Percentiles rank a stretch among this genome's conserved stretches.
These are phyloP conservation scores for Lecanicillium sp. DNA, from an alignment of 2,329 filamentous ascomycete genomes.

Conservation along the genomic window DNA sequence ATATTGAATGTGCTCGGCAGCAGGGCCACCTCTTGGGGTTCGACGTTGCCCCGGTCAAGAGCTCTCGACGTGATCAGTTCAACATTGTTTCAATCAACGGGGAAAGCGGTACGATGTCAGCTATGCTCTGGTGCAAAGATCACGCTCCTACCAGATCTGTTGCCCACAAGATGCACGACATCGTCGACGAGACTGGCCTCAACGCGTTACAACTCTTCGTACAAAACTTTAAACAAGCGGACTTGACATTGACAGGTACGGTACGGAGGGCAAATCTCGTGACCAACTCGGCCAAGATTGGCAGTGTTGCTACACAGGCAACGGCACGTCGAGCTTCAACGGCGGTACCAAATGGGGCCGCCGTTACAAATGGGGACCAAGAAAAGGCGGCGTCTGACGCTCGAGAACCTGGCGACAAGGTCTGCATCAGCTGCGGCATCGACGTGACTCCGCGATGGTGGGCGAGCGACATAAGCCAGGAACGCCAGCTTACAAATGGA, in stretches of 20 bases:
- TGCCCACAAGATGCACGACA: constrained; percentile 72
- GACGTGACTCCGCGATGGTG: constrained; percentile 72
- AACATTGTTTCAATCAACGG: constrained; percentile 72
- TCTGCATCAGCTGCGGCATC: constrained; percentile 56
- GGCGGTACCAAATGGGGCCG: constrained; percentile 26
- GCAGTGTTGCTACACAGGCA: constrained; percentile 21
- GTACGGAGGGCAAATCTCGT: constrained; percentile 83
- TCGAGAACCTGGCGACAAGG: constrained; percentile 37
- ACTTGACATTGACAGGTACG: constrained; percentile 81
- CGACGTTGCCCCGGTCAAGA: constrained; percentile 83
- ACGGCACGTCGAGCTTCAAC: constrained; percentile 49
- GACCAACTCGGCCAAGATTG: constrained; percentile 52
- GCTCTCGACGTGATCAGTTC: constrained; percentile 72
- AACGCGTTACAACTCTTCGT: constrained; percentile 82
- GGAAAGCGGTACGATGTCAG: constrained; percentile 76
- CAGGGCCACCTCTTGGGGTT: constrained; percentile 80
- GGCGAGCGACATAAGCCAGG: constrained; percentile 44
- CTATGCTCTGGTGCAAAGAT: constrained; percentile 85
- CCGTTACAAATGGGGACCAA: constrained; percentile 15
- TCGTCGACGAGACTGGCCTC: constrained; percentile 59
- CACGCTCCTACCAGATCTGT: constrained; percentile 65
- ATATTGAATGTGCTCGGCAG: constrained; percentile 85
- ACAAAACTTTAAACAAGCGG: constrained; percentile 88
- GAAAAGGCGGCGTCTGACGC: constrained; percentile 18
- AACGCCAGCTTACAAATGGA: constrained; percentile 43